A percentile compares a stretch with the other conserved stretches of the same genome.
Evolutionary conservation across 352 stramenopile genomes (phyloP).

Genomic region (Discostella stelligera): DNA sequence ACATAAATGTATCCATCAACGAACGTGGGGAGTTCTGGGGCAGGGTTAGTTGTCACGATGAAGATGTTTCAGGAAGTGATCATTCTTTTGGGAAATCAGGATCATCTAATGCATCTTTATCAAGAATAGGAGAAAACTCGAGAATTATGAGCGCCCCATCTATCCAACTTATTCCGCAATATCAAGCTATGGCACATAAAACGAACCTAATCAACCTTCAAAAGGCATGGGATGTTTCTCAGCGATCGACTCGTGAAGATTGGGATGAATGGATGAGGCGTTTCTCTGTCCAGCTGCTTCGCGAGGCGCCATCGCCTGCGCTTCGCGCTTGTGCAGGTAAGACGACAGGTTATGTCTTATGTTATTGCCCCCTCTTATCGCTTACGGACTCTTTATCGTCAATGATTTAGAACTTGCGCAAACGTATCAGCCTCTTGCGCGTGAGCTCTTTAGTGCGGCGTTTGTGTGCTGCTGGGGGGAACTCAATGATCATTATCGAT

Average conservation of each 20-base stretch:
- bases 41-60: constrained; percentile 30
- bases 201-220: constrained; percentile 92
- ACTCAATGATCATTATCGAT: constrained; percentile 90
- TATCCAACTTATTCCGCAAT: constrained; percentile 50
- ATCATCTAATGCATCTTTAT: constrained; percentile 50
- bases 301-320: constrained; percentile 92
- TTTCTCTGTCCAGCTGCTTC: constrained; percentile 95
- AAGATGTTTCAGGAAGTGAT: constrained; percentile 45
- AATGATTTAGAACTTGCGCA: constrained; percentile 82
- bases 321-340: constrained; percentile 83
- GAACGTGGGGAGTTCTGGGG: constrained; percentile 36
- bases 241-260: constrained; percentile 88
- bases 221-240: constrained; percentile 92
- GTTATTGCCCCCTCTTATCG: constrained; percentile 67
- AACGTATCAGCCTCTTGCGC: constrained; percentile 94
- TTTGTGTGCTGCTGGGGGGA: constrained; percentile 99
- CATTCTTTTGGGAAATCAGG: constrained; percentile 48
- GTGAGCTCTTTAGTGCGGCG: constrained; percentile 95
- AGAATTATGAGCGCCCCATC: constrained; percentile 32
- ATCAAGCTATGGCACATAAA: constrained; percentile 78
- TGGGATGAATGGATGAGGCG: constrained; percentile 97
- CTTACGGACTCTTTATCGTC: no score
- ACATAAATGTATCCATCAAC: constrained; percentile 37
- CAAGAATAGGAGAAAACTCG: constrained; percentile 42
- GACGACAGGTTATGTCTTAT: background rate